Base-by-base conservation (phyloP, 208 protist species). In the Leishmania turanica region DNA sequence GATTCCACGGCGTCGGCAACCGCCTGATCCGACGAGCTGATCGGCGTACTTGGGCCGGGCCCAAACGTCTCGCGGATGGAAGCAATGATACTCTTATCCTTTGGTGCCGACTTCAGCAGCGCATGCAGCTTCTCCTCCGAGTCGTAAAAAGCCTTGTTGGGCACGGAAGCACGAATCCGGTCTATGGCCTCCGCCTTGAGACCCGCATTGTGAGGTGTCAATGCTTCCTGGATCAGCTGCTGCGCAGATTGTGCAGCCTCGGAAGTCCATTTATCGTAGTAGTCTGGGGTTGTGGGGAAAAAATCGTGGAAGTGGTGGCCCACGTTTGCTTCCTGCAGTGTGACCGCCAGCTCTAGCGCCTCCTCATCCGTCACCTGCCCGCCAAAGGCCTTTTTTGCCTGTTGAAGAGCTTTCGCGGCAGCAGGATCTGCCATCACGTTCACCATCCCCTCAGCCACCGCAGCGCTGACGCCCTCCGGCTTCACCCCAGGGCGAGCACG, bases 271-370 rank as follows among this genome's bases (percentile, higher is more conserved):
- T 92, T 77, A 72, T 89, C 88, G 78, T 96, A 96, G 66, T 95
- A 87, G 45, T 73, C 76, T n/a, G 79, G 54, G 34, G 75, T 80
- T 65, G 60, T 66, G 37, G 91, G 91, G 77, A 97, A 96, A 81
- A 89, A 96, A 53, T 97, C 89, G 77, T 93, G 88, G 84, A 96
- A 96, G 81, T 96, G 93, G 78, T 95, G 91, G 60, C 86, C 89
- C 58, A 92, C 84, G 49, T 94, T 88, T 31, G 91, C 92, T 64
- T 87, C 83, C 13, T 95, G 86, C 76, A 98, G 74, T 40, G 88
- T 79, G 49, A 91, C 82, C 11, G 90, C 89, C n/a, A 98, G 60
- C 86, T 96, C 90, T 58, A 87, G 47, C 4, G 88, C 92, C 84
- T 96, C 93, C 56, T 91, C 91, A 65, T 97, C 89, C 1, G 90